These are phyloP conservation scores for Breynia disticha DNA, from an alignment of 441 rosid species.

Conservation along the genomic window DNA sequence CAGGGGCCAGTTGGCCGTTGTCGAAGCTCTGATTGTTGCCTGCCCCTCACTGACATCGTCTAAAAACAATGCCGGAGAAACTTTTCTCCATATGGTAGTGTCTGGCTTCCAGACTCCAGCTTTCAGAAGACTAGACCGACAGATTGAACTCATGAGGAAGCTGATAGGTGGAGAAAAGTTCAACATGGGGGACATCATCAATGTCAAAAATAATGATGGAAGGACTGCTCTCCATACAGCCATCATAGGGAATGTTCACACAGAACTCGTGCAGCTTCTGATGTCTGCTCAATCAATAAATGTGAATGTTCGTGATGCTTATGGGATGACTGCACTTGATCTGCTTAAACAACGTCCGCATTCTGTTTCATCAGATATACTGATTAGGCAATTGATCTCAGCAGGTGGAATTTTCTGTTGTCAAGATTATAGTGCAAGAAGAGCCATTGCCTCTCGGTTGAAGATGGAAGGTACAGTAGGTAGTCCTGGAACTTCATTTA, in stretches of 20 bases:
- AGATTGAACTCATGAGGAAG: slow-evolving; percentile 66
- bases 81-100: slow-evolving; percentile 70
- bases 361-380: slow-evolving; percentile 69
- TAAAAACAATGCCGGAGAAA: slow-evolving; percentile 65
- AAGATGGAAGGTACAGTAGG: slow-evolving; percentile 60
- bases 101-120: slow-evolving; percentile 72
- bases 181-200: slow-evolving; percentile 39
- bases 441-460: slow-evolving; percentile 66
- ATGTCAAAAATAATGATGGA: slow-evolving; percentile 58
- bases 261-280: slow-evolving; percentile 66
- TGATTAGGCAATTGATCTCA: slow-evolving; percentile 63
- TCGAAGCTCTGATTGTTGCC: slow-evolving; percentile 49
- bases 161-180: slow-evolving; percentile 30
- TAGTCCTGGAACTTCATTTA: slow-evolving; percentile 85
- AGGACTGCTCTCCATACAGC: slow-evolving; percentile 83
- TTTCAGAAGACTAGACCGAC: slow-evolving; percentile 72
- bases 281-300: slow-evolving; percentile 64
- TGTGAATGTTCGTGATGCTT: slow-evolving; percentile 50
- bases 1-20: slow-evolving; percentile 64
- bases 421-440: slow-evolving; percentile 53
- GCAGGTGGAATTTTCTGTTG: slow-evolving; percentile 75
- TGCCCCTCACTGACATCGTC: slow-evolving; percentile 49
- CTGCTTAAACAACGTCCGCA: slow-evolving; percentile 62
- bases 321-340: slow-evolving; percentile 87
- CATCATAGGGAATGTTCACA: slow-evolving; percentile 60